These are phyloP conservation scores for Tylopilus balloui DNA, from an alignment of 768 basidiomycete species.

Conservation along the genomic window DNA sequence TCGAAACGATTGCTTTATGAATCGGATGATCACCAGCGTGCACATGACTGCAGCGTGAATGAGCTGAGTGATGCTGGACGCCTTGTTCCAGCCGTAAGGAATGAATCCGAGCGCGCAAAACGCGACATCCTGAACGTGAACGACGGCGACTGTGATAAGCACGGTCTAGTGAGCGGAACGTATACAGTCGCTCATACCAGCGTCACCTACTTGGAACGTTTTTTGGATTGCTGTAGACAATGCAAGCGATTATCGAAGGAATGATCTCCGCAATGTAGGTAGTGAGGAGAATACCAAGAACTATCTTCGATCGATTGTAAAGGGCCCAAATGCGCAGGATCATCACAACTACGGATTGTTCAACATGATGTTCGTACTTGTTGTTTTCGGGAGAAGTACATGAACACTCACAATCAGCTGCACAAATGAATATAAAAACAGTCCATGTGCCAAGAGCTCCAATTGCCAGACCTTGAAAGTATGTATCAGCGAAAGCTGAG, in stretches of 20 bases:
- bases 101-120: background rate
- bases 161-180: background rate
- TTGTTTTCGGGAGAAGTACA: background rate
- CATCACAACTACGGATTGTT: background rate
- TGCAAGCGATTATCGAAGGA: background rate
- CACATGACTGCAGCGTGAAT: background rate
- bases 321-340: slow-evolving; percentile 11
- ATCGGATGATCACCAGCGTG: background rate
- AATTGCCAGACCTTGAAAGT: background rate
- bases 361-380: background rate
- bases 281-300: slow-evolving; percentile 1
- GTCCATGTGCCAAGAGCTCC: background rate
- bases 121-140: background rate
- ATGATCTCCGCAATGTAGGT: background rate
- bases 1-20: slow-evolving; percentile 1
- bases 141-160: background rate
- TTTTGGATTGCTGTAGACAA: background rate
- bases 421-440: background rate
- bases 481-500: background rate
- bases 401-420: background rate
- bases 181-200: background rate
- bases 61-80: background rate
- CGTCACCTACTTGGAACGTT: background rate
- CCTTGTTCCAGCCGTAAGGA: background rate
- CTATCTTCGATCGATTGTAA: slow-evolving; percentile 8